These are phyloP conservation scores for Flaveria trinervia DNA, from an alignment of 129 eudicot genomes.

Conservation along the genomic window DNA sequence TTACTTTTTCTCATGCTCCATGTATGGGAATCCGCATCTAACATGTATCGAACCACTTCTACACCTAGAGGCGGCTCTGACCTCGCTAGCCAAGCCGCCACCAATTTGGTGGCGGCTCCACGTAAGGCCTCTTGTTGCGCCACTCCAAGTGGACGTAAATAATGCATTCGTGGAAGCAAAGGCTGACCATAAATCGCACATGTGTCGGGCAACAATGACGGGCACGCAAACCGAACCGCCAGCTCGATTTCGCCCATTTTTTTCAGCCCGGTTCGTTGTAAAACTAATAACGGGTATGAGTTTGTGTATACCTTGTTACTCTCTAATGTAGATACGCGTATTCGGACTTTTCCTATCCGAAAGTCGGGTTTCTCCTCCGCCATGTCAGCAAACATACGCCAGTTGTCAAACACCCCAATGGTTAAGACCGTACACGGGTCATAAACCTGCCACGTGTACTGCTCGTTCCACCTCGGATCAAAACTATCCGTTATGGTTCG, in stretches of 20 bases:
- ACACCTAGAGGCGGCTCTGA: constrained; percentile 95
- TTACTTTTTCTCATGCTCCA: constrained; percentile 99
- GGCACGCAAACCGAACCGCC: constrained; percentile 87
- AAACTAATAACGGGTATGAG: constrained; percentile 78
- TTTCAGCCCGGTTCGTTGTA: constrained; percentile 78
- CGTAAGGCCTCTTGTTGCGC: constrained; percentile 99
- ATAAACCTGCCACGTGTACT: constrained; percentile 99
- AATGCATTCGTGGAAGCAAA: constrained; percentile 88
- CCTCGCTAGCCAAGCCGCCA: constrained; percentile 94
- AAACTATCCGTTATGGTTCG: constrained; percentile 75
- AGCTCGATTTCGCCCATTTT: constrained; percentile 97
- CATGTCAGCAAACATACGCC: constrained; percentile 83
- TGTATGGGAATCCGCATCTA: constrained; percentile 88
- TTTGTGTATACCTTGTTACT: constrained; percentile 88
- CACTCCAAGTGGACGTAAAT: constrained; percentile 90
- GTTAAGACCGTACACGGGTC: constrained; percentile 97
- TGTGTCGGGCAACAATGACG: constrained; percentile 79
- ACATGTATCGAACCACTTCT: constrained; percentile 85
- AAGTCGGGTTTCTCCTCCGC: constrained; percentile 79
- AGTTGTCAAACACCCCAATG: constrained; percentile 90
- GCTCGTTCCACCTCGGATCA: constrained; percentile 99
- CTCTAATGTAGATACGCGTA: constrained; percentile 88
- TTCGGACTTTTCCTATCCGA: constrained; percentile 83
- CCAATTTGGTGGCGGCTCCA: constrained; percentile 88
- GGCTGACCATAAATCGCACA: constrained; percentile 89